Percentiles rank a stretch among this genome's conserved stretches.
Conservation (phyloP, 2,329 filamentous ascomycete genomes). For the Elsinoe perseae region DNA sequence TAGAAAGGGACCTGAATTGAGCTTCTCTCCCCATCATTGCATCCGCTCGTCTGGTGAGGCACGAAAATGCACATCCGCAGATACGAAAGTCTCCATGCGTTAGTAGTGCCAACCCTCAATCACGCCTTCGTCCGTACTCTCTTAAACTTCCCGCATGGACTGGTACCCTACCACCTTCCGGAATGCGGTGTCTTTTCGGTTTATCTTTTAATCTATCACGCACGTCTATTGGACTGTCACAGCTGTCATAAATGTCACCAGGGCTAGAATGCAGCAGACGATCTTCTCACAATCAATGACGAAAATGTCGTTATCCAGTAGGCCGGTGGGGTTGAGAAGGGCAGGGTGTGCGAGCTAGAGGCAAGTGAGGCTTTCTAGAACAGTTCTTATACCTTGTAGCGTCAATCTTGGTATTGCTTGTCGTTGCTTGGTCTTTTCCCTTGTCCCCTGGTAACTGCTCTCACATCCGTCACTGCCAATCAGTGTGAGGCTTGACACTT, state of each 20-base stretch:
- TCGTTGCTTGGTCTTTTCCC: neutral
- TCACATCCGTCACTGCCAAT: neutral
- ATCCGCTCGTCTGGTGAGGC: no score
- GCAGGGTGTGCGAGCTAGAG: neutral
- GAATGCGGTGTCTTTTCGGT: neutral
- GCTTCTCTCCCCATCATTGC: no score
- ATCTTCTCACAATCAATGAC: constrained; percentile 1
- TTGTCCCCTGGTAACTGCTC: neutral
- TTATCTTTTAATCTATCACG: neutral
- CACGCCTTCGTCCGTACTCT: neutral
- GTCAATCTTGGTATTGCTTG: constrained; percentile 1
- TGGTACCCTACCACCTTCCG: constrained; percentile 5
- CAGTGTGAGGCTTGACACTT: neutral
- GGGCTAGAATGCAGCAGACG: neutral
- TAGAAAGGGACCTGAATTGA: no score
- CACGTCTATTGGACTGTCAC: neutral
- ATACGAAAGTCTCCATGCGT: neutral
- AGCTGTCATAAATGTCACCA: neutral
- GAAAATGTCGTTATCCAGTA: constrained; percentile 1
- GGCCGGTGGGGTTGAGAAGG: neutral
- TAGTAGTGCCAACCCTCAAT: neutral
- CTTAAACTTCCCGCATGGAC: neutral
- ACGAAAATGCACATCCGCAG: neutral
- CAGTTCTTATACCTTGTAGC: neutral
- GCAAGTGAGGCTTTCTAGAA: neutral